Conservation (phyloP, 2,329 filamentous ascomycete genomes). For the Fusarium sp. region DNA sequence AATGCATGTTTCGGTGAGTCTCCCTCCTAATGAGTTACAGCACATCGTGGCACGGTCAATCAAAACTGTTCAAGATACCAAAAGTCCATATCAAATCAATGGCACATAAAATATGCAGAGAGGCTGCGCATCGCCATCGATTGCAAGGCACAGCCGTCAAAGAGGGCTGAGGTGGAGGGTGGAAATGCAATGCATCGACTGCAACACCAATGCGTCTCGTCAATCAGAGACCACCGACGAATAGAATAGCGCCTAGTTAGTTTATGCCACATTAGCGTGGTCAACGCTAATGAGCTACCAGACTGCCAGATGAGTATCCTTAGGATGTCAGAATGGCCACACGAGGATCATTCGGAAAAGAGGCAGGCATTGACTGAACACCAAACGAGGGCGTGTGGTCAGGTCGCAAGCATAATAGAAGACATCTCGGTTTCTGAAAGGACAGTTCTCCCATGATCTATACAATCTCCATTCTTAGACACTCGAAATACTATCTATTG, state of each 20-base stretch:
- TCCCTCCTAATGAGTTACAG: not conserved
- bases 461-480: not conserved
- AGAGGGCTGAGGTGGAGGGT: constrained; percentile 43
- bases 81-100: not conserved
- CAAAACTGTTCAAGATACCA: not conserved
- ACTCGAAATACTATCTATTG: not conserved
- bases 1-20: constrained; percentile 2
- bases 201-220: constrained; percentile 17
- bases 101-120: constrained; percentile 8
- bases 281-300: constrained; percentile 12
- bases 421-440: not conserved
- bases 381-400: not conserved
- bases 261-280: not conserved
- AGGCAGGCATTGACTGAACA: constrained; percentile 3
- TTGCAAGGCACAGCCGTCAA: constrained; percentile 40
- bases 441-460: not conserved
- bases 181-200: constrained; percentile 33
- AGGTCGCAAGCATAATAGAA: not conserved
- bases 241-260: not conserved
- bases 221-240: constrained; percentile 1
- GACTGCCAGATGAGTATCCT: not conserved
- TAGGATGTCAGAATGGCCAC: constrained; percentile 6
- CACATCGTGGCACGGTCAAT: not conserved
- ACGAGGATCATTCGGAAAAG: constrained; percentile 22
- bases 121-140: constrained; percentile 35